Conservation (phyloP, 2,329 filamentous ascomycete genomes). For the Tolypocladium amazonense region DNA sequence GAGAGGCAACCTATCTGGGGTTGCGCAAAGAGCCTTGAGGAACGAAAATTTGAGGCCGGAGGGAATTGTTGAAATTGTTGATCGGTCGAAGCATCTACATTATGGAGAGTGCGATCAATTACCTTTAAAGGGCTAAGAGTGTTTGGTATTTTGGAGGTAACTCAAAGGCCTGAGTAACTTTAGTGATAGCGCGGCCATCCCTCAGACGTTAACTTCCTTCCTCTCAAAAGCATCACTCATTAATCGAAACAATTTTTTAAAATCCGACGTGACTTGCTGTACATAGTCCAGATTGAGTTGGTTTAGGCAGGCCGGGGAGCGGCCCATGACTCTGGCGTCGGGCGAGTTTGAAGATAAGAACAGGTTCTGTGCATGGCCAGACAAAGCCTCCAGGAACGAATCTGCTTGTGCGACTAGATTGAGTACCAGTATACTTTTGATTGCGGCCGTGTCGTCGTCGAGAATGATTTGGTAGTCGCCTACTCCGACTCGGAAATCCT, state of each 20-base stretch:
- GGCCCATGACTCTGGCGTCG: neutral
- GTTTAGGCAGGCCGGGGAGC: neutral
- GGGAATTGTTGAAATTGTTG: too few species aligned
- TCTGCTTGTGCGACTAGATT: neutral
- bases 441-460: neutral
- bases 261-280: neutral
- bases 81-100: too few species aligned
- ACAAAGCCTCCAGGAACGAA: neutral
- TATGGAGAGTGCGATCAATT: too few species aligned
- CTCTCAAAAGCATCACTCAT: neutral
- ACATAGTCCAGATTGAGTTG: neutral
- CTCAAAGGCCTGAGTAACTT: too few species aligned
- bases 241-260: neutral
- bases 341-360: neutral
- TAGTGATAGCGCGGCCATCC: too few species aligned
- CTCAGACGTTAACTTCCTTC: neutral
- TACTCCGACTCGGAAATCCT: neutral
- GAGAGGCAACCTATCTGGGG: too few species aligned
- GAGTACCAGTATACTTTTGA: neutral
- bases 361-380: neutral
- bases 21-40: too few species aligned
- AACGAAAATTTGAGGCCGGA: too few species aligned
- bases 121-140: too few species aligned
- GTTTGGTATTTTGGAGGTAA: too few species aligned
- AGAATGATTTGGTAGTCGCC: neutral